A percentile compares a stretch with the other conserved stretches of the same genome.
phyloP scores from a whole-genome alignment of 164 flowering plant species.

The Chimonanthus praecox region DNA sequence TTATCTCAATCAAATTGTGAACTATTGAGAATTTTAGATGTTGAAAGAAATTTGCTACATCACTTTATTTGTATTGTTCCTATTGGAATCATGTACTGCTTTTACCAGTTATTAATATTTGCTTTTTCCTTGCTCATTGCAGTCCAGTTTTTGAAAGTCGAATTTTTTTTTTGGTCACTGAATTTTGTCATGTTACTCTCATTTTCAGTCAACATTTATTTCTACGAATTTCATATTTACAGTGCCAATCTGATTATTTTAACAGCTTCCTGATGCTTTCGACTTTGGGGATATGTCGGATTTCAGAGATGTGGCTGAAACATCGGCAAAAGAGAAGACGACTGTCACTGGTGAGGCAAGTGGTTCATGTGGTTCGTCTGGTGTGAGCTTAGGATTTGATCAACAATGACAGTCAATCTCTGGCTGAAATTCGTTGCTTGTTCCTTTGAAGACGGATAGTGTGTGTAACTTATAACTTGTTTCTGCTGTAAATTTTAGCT shows the following conservation, averaged over 20 bases:
- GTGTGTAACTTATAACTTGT: no score
- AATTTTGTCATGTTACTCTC: neutral
- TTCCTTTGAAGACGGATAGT: no score
- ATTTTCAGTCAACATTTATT: neutral
- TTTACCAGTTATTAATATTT: no score
- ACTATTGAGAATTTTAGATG: no score
- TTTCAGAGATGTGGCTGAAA: slow-evolving; percentile 16
- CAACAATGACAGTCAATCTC: neutral
- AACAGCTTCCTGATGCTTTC: slow-evolving; percentile 39
- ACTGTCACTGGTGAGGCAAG: slow-evolving; percentile 25
- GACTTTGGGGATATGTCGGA: slow-evolving; percentile 42
- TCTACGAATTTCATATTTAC: slow-evolving; percentile 7
- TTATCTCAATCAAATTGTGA: no score
- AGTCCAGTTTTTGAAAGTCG: neutral
- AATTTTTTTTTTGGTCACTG: neutral
- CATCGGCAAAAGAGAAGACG: slow-evolving; percentile 18
- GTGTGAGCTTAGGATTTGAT: slow-evolving; percentile 1
- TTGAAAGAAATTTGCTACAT: no score
- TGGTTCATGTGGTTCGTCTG: slow-evolving; percentile 21
- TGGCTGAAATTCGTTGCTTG: no score
- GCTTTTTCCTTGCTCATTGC: neutral
- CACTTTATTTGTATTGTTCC: no score
- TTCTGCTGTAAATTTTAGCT: no score
- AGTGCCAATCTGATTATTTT: slow-evolving; percentile 21
- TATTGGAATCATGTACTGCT: no score